Evolutionary conservation across 805 yeast species (phyloP).

Genomic region (Scheffersomyces amazonensis): DNA sequence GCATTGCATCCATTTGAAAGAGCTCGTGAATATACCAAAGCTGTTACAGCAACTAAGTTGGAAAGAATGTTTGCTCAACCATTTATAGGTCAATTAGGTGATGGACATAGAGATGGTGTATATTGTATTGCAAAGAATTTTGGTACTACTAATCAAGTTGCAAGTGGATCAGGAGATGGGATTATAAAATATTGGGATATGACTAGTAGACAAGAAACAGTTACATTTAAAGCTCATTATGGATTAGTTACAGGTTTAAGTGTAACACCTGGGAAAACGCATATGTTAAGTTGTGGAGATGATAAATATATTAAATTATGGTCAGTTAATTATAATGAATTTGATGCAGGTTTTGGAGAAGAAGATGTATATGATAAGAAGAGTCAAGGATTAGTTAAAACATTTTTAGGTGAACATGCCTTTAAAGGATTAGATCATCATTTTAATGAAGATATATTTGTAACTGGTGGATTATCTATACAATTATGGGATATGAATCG

Average conservation of each 20-base stretch:
- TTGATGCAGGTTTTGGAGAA: constrained; percentile 31
- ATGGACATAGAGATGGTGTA: constrained; percentile 94
- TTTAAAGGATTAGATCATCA: constrained; percentile 88
- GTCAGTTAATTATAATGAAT: constrained; percentile 66
- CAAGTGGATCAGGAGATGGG: constrained; percentile 96
- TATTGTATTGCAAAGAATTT: constrained; percentile 82
- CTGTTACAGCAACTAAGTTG: constrained; percentile 89
- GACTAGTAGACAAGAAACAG: constrained; percentile 70
- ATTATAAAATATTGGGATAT: constrained; percentile 91
- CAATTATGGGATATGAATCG: constrained; percentile 91
- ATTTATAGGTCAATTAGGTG: constrained; percentile 89
- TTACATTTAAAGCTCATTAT: constrained; percentile 82
- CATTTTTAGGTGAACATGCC: constrained; percentile 80
- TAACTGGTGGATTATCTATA: constrained; percentile 87
- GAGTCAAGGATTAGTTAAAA: constrained; percentile 62
- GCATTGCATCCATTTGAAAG: constrained; percentile 96
- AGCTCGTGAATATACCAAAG: constrained; percentile 94
- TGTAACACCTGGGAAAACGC: constrained; percentile 58
- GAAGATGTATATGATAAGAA: constrained; percentile 26
- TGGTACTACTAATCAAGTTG: constrained; percentile 65
- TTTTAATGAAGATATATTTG: constrained; percentile 66
- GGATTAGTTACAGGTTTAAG: constrained; percentile 83
- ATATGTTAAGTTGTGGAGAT: constrained; percentile 80
- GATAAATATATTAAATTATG: constrained; percentile 89
- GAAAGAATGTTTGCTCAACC: constrained; percentile 98